Evolutionary conservation across 257 asterid species (phyloP).

Genomic region (Penstemon barbatus): DNA sequence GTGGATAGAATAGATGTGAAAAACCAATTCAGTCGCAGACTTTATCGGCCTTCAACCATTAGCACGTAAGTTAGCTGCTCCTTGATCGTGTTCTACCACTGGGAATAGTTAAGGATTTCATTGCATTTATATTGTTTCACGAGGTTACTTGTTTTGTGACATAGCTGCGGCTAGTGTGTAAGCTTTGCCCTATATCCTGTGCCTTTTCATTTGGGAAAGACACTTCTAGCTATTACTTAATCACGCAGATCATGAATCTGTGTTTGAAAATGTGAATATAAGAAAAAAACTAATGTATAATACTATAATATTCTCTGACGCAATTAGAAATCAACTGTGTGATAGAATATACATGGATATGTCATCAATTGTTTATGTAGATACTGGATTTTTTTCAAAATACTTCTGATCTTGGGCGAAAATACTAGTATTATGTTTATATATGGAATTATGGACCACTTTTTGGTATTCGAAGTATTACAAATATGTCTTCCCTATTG

Average conservation of each 20-base stretch:
- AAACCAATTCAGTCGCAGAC: slow-evolving; percentile 65
- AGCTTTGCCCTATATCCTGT: not conserved
- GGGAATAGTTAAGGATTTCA: slow-evolving; percentile 11
- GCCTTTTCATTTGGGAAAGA: slow-evolving; percentile 15
- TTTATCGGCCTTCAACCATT: slow-evolving; percentile 84
- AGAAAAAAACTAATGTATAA: not conserved
- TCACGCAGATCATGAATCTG: slow-evolving; percentile 3
- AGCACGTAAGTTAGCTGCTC: slow-evolving; percentile 74
- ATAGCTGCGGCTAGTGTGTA: not conserved
- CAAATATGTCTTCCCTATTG: no score
- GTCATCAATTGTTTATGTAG: no score
- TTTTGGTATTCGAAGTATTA: no score
- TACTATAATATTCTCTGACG: not conserved
- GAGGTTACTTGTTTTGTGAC: slow-evolving; percentile 3
- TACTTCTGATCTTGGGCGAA: no score
- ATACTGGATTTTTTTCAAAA: no score
- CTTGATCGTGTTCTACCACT: slow-evolving; percentile 18
- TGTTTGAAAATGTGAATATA: slow-evolving; percentile 1
- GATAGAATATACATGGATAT: no score
- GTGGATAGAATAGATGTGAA: slow-evolving; percentile 82
- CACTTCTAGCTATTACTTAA: not conserved
- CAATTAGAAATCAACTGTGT: no score
- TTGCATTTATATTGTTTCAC: slow-evolving; percentile 3
- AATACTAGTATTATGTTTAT: no score
- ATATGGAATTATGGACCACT: no score